Evolutionary conservation across 2,329 filamentous ascomycete species (phyloP).

Genomic region (Fusarium marasasianum): DNA sequence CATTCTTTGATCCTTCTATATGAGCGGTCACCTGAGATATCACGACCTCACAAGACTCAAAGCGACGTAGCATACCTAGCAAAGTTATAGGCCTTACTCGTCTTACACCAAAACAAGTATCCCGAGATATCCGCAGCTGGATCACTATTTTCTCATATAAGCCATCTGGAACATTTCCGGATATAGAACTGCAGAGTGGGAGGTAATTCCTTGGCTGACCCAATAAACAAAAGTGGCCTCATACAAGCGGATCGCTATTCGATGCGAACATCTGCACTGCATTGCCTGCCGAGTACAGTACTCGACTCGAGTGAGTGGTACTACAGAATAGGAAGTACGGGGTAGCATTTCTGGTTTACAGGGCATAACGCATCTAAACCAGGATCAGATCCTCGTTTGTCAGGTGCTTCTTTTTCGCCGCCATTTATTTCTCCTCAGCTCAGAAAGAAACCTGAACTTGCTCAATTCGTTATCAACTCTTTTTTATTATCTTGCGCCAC

Average conservation of each 20-base stretch:
- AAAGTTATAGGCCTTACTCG: constrained; percentile 9
- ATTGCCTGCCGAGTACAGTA: background rate
- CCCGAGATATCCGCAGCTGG: constrained; percentile 20
- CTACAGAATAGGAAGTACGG: constrained; percentile 21
- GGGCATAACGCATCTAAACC: background rate
- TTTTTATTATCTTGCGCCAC: background rate
- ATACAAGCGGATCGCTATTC: constrained; percentile 32
- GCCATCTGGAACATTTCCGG: constrained; percentile 19
- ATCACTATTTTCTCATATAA: constrained; percentile 28
- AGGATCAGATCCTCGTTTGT: constrained; percentile 9
- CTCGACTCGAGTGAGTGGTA: background rate
- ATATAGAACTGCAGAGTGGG: constrained; percentile 17
- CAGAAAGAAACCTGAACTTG: background rate
- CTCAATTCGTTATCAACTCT: background rate
- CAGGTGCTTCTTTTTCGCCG: constrained; percentile 13
- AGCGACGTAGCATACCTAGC: background rate
- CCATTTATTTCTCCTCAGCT: constrained; percentile 5
- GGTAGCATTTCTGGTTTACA: constrained; percentile 16
- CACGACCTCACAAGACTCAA: constrained; percentile 13
- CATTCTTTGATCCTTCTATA: constrained; percentile 7
- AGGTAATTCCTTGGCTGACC: constrained; percentile 7
- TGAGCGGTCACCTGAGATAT: constrained; percentile 35
- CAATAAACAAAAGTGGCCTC: constrained; percentile 17
- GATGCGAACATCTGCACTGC: constrained; percentile 33
- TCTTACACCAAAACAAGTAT: constrained; percentile 25